These are phyloP conservation scores for Prinsepia uniflora DNA, from an alignment of 306 rosid genomes.

Conservation along the genomic window DNA sequence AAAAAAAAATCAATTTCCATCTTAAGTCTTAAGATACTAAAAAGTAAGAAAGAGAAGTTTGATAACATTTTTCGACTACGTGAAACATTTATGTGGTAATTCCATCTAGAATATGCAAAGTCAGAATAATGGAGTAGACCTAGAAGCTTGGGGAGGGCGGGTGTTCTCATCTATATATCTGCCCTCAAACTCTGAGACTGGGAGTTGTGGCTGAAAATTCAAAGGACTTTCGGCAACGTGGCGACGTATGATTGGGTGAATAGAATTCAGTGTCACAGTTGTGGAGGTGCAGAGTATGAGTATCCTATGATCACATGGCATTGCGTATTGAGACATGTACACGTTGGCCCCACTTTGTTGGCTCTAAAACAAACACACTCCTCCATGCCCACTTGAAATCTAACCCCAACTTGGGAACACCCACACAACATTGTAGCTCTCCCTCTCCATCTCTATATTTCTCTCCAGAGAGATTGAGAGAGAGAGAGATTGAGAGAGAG, in stretches of 20 bases:
- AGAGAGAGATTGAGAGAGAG: no score
- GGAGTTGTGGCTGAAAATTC: not conserved
- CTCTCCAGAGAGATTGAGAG: constrained; percentile 10
- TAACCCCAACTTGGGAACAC: constrained; percentile 80
- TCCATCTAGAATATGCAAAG: not conserved
- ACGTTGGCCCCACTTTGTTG: constrained; percentile 85
- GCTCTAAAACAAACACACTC: constrained; percentile 64
- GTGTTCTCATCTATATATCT: not conserved
- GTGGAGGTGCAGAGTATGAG: constrained; percentile 23
- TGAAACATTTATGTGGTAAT: no score
- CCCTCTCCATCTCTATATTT: constrained; percentile 13
- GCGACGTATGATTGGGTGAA: constrained; percentile 32
- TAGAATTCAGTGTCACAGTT: constrained; percentile 1
- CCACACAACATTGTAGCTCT: constrained; percentile 34
- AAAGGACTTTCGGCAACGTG: constrained; percentile 22
- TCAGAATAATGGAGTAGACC: not conserved
- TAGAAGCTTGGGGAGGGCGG: no score
- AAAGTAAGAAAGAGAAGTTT: no score
- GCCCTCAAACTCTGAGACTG: not conserved
- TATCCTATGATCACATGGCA: constrained; percentile 71
- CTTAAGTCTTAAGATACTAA: no score
- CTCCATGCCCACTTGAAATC: constrained; percentile 59
- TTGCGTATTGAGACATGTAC: constrained; percentile 65
- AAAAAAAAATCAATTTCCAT: no score
- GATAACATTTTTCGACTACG: no score